Percentiles rank a stretch among this genome's conserved stretches.
These are phyloP conservation scores for Chaetomiaceae sp. DNA, from an alignment of 2,329 filamentous ascomycete genomes.

Conservation along the genomic window DNA sequence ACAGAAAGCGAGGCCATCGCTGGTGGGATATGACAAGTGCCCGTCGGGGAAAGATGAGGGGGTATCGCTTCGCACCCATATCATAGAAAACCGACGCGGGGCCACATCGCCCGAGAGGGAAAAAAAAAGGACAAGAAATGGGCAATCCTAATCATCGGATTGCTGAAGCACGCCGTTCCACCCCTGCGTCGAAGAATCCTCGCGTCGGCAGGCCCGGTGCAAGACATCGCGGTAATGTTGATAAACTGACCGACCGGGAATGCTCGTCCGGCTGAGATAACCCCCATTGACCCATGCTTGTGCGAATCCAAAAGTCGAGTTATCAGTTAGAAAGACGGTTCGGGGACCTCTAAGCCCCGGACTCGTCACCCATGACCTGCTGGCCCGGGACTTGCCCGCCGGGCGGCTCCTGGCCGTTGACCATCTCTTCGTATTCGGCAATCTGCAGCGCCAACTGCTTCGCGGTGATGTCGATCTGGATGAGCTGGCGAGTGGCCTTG, in stretches of 20 bases:
- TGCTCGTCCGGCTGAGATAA: too few relatives aligned
- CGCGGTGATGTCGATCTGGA: conserved; percentile 51
- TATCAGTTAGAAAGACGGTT: neutral
- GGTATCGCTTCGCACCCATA: neutral
- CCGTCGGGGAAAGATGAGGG: neutral
- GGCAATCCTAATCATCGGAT: neutral
- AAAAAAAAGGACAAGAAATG: neutral
- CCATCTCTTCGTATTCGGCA: conserved; percentile 47
- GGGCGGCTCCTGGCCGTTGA: conserved; percentile 27
- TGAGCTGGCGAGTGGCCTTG: conserved; percentile 43
- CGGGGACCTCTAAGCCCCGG: conserved; percentile 17
- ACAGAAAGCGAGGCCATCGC: neutral
- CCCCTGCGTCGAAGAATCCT: too few relatives aligned
- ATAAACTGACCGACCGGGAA: too few relatives aligned
- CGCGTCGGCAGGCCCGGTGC: too few relatives aligned
- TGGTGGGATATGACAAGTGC: neutral
- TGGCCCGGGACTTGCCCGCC: conserved; percentile 17
- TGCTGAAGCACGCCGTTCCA: too few relatives aligned
- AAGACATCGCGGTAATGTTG: too few relatives aligned
- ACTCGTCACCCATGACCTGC: conserved; percentile 25
- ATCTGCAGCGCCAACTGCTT: conserved; percentile 52
- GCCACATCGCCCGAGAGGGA: neutral
- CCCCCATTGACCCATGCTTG: too few relatives aligned
- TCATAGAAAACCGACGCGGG: neutral
- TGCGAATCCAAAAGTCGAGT: too few relatives aligned